phyloP scores from a whole-genome alignment of 768 basidiomycete species.

The Russula griseocarnosa region DNA sequence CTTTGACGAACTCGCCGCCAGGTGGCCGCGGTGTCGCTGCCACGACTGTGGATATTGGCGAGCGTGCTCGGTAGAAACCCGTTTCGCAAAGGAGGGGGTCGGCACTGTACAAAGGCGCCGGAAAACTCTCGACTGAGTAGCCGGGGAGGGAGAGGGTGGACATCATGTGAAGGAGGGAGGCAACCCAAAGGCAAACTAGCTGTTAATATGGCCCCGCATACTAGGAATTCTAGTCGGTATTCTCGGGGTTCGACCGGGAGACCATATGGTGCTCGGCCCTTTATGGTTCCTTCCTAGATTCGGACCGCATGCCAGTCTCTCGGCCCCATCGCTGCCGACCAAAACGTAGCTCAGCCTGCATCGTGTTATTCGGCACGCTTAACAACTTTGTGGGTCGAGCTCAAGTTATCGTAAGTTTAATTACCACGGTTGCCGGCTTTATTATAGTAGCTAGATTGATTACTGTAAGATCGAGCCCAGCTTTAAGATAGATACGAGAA shows the following conservation, averaged over 20 bases:
- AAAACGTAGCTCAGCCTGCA: not conserved
- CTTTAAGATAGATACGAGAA: not conserved
- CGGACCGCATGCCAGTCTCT: not conserved
- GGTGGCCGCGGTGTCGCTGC: too few species aligned
- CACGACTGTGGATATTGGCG: not conserved
- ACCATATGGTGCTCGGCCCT: conserved; percentile 15
- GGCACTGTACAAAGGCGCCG: conserved; percentile 17
- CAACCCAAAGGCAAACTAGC: not conserved
- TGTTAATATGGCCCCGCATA: not conserved
- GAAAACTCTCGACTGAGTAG: conserved; percentile 12
- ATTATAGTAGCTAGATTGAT: not conserved
- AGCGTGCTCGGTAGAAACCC: conserved; percentile 1
- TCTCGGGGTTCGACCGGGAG: not conserved
- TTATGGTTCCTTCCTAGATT: conserved; percentile 4
- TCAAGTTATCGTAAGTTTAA: not conserved
- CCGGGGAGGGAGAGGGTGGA: conserved; percentile 22
- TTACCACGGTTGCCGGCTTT: not conserved
- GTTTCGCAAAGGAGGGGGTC: conserved; percentile 20
- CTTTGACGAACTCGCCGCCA: conserved; percentile 24
- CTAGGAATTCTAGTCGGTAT: not conserved
- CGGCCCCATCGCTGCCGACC: not conserved
- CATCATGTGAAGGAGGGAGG: conserved; percentile 6
- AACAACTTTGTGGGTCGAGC: not conserved
- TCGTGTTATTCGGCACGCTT: not conserved
- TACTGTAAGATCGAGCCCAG: not conserved